Evolutionary conservation across 2,329 filamentous ascomycete genomes (phyloP), one percentile per base, ranked within the genome.

Genomic region (Seiridium unicorne): DNA sequence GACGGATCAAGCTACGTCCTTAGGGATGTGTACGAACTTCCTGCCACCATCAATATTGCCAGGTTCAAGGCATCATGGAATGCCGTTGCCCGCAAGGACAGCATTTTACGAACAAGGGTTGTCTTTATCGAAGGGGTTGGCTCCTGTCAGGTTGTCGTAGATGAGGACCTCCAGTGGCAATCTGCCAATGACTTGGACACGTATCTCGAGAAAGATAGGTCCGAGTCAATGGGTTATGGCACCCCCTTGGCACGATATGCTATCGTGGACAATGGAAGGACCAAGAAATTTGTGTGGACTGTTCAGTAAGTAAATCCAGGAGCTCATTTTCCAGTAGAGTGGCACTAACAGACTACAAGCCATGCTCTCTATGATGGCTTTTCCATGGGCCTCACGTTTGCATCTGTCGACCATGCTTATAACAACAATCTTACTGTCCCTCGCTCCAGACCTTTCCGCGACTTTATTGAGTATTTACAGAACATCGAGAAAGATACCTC

Each of bases 281-380:
- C 44, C n/a, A 42, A 44, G 32, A 49, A 51, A 8, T 46, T 58
- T 11, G 56, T 58, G 18, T 58, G 56, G 56, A 58, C 56, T 40
- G 47, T 58, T 6, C 56, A 58, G 32, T 46, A 58, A 46, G 44
- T 49, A 6, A 13, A 8, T 53, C 10, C 8, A n/a, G 18, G 4
- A 18, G 32, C 11, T 13, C 3, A n/a, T 36, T 18, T 38, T 35
- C 3, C 32, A 35, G 18, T 26, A 13, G 49, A 7, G 13, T 13
- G 9, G 35, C 10, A 18, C 49, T 53, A 36, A 53, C 49, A 38
- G 11, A 38, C 11, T 18, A 53, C 34, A 32, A 53, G 49, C 35
- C 49, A 53, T 35, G 49, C 49, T n/a, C 34, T 53, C 11, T 53
- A 53, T 18, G 49, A 53, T 53, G 49, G 49, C 34, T 53, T 53